These are phyloP conservation scores for Pseudocercospora cruenta DNA, from an alignment of 2,329 filamentous ascomycete species.

Conservation along the genomic window DNA sequence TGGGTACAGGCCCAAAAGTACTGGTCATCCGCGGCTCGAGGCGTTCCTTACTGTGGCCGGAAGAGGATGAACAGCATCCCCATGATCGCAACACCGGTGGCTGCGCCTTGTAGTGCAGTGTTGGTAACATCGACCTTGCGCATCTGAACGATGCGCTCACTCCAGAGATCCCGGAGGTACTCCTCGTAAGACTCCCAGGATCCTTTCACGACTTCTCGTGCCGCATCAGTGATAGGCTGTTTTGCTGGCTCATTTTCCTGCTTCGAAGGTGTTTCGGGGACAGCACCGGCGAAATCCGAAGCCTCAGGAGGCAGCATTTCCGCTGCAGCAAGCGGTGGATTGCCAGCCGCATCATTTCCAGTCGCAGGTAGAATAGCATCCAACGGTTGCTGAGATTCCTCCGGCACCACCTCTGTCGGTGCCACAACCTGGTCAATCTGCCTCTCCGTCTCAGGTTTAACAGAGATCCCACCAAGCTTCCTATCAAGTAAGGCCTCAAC, in stretches of 20 bases:
- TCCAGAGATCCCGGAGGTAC: slow-evolving; percentile 42
- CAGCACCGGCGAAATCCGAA: slow-evolving; percentile 21
- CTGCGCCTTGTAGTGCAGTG: slow-evolving; percentile 49
- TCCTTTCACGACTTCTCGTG: slow-evolving; percentile 1
- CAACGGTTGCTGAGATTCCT: slow-evolving; percentile 18
- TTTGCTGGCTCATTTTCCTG: neutral
- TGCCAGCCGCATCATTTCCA: slow-evolving; percentile 10
- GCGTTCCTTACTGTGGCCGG: slow-evolving; percentile 35
- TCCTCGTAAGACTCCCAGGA: slow-evolving; percentile 27
- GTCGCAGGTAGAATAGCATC: slow-evolving; percentile 13
- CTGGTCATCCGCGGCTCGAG: neutral
- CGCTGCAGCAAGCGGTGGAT: slow-evolving; percentile 24
- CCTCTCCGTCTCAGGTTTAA: slow-evolving; percentile 24
- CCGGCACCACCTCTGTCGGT: slow-evolving; percentile 23
- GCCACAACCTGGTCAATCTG: slow-evolving; percentile 31
- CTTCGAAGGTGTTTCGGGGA: slow-evolving; percentile 6
- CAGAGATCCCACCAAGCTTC: slow-evolving; percentile 47
- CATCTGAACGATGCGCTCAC: slow-evolving; percentile 49
- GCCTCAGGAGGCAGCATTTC: slow-evolving; percentile 33
- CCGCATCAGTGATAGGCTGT: neutral
- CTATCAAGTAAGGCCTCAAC: slow-evolving; percentile 67
- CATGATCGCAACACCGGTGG: slow-evolving; percentile 44
- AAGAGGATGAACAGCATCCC: slow-evolving; percentile 41
- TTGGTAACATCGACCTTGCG: slow-evolving; percentile 51
- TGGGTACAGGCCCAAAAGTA: neutral